Percentiles rank a stretch among this genome's conserved stretches.
phyloP scores from a whole-genome alignment of 441 rosid genomes.

The Populus trichocarpa region DNA sequence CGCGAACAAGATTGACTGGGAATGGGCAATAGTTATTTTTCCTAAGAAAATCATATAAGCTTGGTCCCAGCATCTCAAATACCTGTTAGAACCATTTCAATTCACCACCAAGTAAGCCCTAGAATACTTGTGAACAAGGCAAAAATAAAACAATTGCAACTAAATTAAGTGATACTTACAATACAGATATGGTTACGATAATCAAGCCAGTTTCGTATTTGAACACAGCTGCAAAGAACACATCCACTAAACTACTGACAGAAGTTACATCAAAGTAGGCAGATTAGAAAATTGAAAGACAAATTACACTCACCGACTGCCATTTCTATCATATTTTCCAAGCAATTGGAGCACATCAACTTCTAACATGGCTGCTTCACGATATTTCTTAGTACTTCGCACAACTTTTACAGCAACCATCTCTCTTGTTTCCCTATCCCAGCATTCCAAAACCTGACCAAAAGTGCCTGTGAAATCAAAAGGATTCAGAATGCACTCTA shows the following conservation, averaged over 20 bases:
- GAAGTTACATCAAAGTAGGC: slow-evolving; percentile 13
- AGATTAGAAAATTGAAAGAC: slow-evolving; percentile 11
- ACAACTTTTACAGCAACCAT: slow-evolving; percentile 68
- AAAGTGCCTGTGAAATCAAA: slow-evolving; percentile 47
- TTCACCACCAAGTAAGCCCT: slow-evolving; percentile 40
- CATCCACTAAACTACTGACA: slow-evolving; percentile 30
- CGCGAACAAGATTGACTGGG: slow-evolving; percentile 70
- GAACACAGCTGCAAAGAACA: slow-evolving; percentile 60
- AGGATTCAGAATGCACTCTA: slow-evolving; percentile 1
- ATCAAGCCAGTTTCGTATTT: slow-evolving; percentile 66
- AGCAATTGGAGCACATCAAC: slow-evolving; percentile 59
- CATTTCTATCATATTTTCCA: slow-evolving; percentile 49
- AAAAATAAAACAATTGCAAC: slow-evolving; percentile 28
- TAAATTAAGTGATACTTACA: slow-evolving; percentile 42
- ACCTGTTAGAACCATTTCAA: slow-evolving; percentile 58
- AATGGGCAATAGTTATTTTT: slow-evolving; percentile 66
- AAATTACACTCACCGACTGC: slow-evolving; percentile 44
- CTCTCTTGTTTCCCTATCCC: slow-evolving; percentile 63
- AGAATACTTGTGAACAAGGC: slow-evolving; percentile 25
- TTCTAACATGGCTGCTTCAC: slow-evolving; percentile 68
- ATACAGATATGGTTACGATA: slow-evolving; percentile 68
- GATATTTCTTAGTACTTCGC: slow-evolving; percentile 54
- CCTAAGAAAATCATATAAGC: slow-evolving; percentile 66
- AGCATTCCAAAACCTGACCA: slow-evolving; percentile 72
- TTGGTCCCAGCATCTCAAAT: slow-evolving; percentile 85